phyloP scores from a whole-genome alignment of 2,329 filamentous ascomycete species.

The Nigrospora sphaerica region DNA sequence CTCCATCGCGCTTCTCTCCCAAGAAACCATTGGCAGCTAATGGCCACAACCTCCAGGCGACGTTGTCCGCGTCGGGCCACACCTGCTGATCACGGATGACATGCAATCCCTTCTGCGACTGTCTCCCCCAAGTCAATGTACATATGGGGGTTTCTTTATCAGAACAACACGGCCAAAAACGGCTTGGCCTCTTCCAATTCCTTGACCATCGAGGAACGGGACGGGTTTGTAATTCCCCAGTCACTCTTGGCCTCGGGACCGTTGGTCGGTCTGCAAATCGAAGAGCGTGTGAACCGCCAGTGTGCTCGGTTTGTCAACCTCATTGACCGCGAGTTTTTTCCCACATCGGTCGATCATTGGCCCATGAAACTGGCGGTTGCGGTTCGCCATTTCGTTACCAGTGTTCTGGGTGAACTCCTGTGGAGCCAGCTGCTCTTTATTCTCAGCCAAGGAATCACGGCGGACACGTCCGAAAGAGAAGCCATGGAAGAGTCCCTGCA shows the following conservation, averaged over 20 bases:
- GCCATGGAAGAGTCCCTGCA: constrained; percentile 8
- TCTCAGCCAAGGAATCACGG: constrained; percentile 20
- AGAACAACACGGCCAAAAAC: too few species aligned
- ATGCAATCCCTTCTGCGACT: constrained; percentile 10
- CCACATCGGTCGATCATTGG: constrained; percentile 11
- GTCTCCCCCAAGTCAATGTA: constrained; percentile 9
- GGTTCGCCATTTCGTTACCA: constrained; percentile 33
- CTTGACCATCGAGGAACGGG: too few species aligned
- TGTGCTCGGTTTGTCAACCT: constrained; percentile 22
- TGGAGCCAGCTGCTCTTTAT: constrained; percentile 21
- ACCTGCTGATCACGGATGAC: constrained; percentile 13
- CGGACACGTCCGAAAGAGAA: constrained; percentile 2
- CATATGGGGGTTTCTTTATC: not conserved
- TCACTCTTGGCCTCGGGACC: too few species aligned
- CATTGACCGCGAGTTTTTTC: constrained; percentile 28
- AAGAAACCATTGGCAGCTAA: not conserved
- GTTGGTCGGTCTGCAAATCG: constrained; percentile 2
- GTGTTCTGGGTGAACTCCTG: constrained; percentile 35
- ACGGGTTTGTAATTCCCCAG: too few species aligned
- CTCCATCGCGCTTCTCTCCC: too few species aligned
- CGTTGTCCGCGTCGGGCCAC: constrained; percentile 11
- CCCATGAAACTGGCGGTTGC: constrained; percentile 29
- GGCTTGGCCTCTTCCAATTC: too few species aligned
- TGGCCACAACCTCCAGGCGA: constrained; percentile 4
- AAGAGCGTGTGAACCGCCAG: constrained; percentile 8